Base-by-base conservation (phyloP, 2,329 filamentous ascomycete genomes). In the Aspergillus texensis region DNA sequence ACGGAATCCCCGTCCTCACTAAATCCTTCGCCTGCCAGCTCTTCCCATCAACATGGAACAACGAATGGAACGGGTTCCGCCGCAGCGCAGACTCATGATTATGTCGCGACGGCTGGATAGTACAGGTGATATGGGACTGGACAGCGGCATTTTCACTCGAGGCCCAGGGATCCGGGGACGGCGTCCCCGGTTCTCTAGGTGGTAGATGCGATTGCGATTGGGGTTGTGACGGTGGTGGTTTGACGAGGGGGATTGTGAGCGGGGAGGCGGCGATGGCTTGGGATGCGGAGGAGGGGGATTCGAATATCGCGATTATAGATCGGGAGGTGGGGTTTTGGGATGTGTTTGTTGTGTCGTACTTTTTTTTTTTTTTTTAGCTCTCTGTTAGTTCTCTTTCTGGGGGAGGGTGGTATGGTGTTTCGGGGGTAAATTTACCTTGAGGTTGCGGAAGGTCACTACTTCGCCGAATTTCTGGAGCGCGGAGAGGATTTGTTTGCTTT, bases 401-500 rank as follows among this genome's bases (percentile, higher is more conserved):
- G 10, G 10, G 32, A 34, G 11, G 32, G 32, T 34, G 3, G 32
- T 34, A 34, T 12, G 21, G 30, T 3, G 16, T 19, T 56, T 36
- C 0, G 4, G n/a, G n/a, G 34, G 6, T 14, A 24, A 30, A 50
- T 57, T 26, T 67, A 80, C 77, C 67, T 74, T 76, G 16, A 76
- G 61, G 61, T 77, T 79, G 36, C 74, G 69, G 65, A 79, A 80
- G 28, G 74, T 75, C 11, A 72, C 67, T 9, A 80, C 77, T 66
- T 80, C 78, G 24, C 79, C 79, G 68, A 77, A 80, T 68, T 77
- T 76, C 64, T 80, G 78, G 21, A 80, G 68, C 8, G 75, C 74
- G 46, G 71, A 66, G 24, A 80, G 72, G 30, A 80, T 66, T 21
- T 71, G 68, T 63, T 71, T 72, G 64, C 75, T 77, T 61, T 80